Conservation (phyloP, 2,329 filamentous ascomycete species). For the Nannizzia gypsea region DNA sequence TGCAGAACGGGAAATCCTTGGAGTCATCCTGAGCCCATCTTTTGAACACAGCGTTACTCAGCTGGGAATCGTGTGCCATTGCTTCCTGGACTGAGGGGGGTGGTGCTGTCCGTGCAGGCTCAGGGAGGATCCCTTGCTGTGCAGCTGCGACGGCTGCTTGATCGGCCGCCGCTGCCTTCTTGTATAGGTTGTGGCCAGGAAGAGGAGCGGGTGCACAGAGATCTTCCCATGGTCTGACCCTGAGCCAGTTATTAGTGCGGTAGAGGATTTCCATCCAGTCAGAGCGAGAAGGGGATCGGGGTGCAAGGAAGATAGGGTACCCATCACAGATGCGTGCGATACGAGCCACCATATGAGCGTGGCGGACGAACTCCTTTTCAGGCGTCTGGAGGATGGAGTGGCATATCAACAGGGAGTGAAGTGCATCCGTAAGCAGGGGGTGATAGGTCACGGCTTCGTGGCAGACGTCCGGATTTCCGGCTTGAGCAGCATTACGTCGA, state of each 20-base stretch:
- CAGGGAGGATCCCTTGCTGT: constrained; percentile 51
- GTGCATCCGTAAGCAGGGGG: constrained; percentile 63
- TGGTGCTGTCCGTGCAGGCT: constrained; percentile 52
- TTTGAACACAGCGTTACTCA: constrained; percentile 29
- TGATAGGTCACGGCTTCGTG: constrained; percentile 67
- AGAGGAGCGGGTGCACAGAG: constrained; percentile 54
- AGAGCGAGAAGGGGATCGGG: constrained; percentile 57
- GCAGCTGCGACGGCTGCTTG: constrained; percentile 45
- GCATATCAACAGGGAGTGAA: constrained; percentile 66
- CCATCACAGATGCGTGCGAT: constrained; percentile 63
- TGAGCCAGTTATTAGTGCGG: constrained; percentile 57
- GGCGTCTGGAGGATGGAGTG: constrained; percentile 73
- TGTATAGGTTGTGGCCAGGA: constrained; percentile 28
- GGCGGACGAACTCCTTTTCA: constrained; percentile 61
- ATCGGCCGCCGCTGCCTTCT: constrained; percentile 34
- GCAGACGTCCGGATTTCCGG: constrained; percentile 32
- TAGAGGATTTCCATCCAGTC: constrained; percentile 72
- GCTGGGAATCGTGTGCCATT: constrained; percentile 39
- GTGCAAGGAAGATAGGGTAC: constrained; percentile 66
- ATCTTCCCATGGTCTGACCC: constrained; percentile 56
- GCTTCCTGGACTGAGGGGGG: constrained; percentile 50
- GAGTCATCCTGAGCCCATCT: constrained; percentile 54
- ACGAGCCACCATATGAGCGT: constrained; percentile 70
- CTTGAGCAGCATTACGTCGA: constrained; percentile 11
- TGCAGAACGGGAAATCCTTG: constrained; percentile 57